Evolutionary conservation across 2,329 filamentous ascomycete genomes (phyloP), one percentile per base, ranked within the genome.

Genomic region (Plenodomus lindquistii): DNA sequence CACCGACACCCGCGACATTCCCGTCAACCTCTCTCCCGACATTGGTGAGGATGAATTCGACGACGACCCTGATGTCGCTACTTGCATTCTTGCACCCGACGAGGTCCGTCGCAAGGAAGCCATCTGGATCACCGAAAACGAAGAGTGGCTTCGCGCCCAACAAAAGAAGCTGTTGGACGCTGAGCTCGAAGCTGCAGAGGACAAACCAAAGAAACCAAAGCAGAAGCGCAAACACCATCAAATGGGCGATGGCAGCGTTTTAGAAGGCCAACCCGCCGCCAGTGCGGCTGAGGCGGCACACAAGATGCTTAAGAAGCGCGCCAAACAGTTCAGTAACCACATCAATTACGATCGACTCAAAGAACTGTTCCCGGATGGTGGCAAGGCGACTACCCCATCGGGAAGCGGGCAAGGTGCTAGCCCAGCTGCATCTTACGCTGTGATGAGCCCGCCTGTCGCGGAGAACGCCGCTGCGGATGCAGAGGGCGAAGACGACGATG

Each of bases 81-180:
- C 88, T 61, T 96, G 92, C 65, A 73, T 91, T 29, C 79, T 97
- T 4, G 82, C 81, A 0, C 82, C 86, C 1, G 82, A 84, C 2
- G 92, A 97, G 73, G 83, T 86, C 2, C 82, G 82, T 27, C 84
- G 91, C 66, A 97, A 97, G 71, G 92, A 97, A 71, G 85, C 85
- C 50, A 89, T 97, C 43, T 99, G 94, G 94, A 85, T 96, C 37
- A 92, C 93, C 50, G 86, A 92, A 67, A 97, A 99, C 72, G 91
- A 94, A 69, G 91, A 95, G 59, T 99, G 92, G 83, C 79, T 99
- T 34, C 88, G 93, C 8, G 83, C 85, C 40, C 88, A 95, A 66
- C 91, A 97, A 66, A 85, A 89, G 51, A 96, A 94, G 71, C 80
- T 88, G 6, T 87, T 95, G 47, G 83, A 88, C 34, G 83, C 85